Evolutionary conservation across 2,329 filamentous ascomycete species (phyloP), one percentile per base, ranked within the genome.

Genomic region (Hypoxylon sp.): DNA sequence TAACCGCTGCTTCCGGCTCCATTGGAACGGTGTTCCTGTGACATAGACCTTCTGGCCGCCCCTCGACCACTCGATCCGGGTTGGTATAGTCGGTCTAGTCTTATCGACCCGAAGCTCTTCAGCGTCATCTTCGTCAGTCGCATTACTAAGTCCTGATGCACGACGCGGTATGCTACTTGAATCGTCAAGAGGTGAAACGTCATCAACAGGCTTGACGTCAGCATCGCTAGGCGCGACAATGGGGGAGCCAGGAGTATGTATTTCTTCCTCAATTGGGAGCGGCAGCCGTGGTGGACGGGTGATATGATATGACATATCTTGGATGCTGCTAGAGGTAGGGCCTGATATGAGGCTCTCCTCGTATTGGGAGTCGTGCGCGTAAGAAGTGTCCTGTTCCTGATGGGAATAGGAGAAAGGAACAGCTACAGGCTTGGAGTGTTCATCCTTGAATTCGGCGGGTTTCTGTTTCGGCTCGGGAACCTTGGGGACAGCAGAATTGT

Each of bases 11-110:
- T 98, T 98, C 79, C 92, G 91, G 81, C 97, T 94, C 96, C 96
- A 99, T 79, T 95, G 93, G 75, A 97, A 97, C 78, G 98, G 98
- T 19, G 96, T 98, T 72, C 95, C 95, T 0, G 96, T 99, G 50
- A 99, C 94, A 79, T 97, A 99, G 71, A 98, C 90, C 81, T 94
- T 97, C 64, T 97, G 92, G 65, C 93, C 94, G 57, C 90, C 89
- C 8, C 89, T 87, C 72, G 87, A 88, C 96, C 96, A 99, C 81
- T 97, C 92, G 65, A 99, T 89, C 64, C 88, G 84, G 1, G 93
- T 97, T 1, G 94, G 93, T 46, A 98, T 92, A 6, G 92, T 92
- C 42, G 92, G 91, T 69, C 91, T 88, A 17, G 89, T 90, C 80
- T 91, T 92, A 75, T 93, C 91, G 35, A 92, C 88, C 42, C 90